These are phyloP conservation scores for Xanthoconium stramineum DNA, from an alignment of 768 basidiomycete species.

Conservation along the genomic window DNA sequence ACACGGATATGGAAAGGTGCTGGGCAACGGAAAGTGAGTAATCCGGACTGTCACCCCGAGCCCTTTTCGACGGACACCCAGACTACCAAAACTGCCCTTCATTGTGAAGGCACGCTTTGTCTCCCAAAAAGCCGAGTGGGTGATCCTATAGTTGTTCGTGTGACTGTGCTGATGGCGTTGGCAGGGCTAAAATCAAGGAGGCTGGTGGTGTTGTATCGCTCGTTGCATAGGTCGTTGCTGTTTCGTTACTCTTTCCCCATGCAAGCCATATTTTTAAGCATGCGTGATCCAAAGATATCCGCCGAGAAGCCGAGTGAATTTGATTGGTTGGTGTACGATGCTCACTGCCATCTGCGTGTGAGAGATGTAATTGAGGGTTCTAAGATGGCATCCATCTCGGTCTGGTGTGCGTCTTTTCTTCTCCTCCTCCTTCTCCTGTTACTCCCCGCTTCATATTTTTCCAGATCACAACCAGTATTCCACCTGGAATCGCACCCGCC, in stretches of 20 bases:
- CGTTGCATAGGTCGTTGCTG: constrained; percentile 59
- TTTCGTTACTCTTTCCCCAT: background rate
- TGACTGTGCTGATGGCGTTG: constrained; percentile 15
- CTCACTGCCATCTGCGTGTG: background rate
- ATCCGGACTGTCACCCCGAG: background rate
- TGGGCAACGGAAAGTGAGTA: constrained; percentile 90
- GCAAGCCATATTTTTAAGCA: no score
- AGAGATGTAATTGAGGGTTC: constrained; percentile 1
- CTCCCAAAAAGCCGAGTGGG: constrained; percentile 78
- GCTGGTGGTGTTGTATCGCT: constrained; percentile 93
- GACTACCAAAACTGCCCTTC: constrained; percentile 87
- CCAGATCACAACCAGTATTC: constrained; percentile 51
- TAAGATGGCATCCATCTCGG: constrained; percentile 31
- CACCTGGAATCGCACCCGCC: constrained; percentile 56
- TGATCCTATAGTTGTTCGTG: constrained; percentile 13
- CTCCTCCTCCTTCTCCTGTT: background rate
- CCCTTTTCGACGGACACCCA: constrained; percentile 22
- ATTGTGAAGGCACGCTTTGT: constrained; percentile 99
- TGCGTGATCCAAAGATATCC: background rate
- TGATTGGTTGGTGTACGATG: background rate
- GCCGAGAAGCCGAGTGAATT: constrained; percentile 5
- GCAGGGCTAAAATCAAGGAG: constrained; percentile 82
- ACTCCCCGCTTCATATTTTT: background rate
- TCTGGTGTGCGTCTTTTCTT: constrained; percentile 36
- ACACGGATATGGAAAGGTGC: constrained; percentile 87